Evolutionary conservation across 306 rosid species (phyloP).

Genomic region (Calophaca sinica): DNA sequence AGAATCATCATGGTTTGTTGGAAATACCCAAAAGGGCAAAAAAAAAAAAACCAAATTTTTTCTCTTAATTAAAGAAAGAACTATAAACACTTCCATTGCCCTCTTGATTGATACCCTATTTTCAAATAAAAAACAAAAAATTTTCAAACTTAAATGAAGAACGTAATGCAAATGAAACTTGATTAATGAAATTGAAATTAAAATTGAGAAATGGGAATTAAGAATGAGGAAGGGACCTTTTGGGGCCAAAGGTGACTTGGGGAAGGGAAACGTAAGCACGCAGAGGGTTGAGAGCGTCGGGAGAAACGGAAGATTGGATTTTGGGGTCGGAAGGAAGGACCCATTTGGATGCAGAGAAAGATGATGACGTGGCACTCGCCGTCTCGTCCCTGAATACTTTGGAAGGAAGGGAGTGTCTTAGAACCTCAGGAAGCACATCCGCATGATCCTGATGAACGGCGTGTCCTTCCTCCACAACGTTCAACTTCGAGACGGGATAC

Average conservation of each 20-base stretch:
- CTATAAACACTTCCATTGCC: neutral
- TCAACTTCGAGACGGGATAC: constrained; percentile 32
- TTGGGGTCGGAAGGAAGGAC: constrained; percentile 60
- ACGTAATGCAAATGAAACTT: constrained; percentile 7
- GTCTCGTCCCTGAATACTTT: constrained; percentile 57
- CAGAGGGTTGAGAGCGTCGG: constrained; percentile 78
- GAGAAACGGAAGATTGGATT: constrained; percentile 44
- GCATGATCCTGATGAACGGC: constrained; percentile 38
- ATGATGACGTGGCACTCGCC: constrained; percentile 35
- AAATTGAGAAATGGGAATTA: neutral
- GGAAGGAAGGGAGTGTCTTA: constrained; percentile 81
- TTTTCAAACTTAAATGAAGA: neutral
- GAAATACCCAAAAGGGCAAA: neutral
- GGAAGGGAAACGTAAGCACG: constrained; percentile 77
- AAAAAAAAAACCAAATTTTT: neutral
- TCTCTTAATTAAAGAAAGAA: neutral
- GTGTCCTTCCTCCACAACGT: neutral
- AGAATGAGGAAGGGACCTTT: constrained; percentile 56
- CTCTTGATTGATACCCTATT: neutral
- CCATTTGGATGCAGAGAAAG: constrained; percentile 85
- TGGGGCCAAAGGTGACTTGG: constrained; percentile 90
- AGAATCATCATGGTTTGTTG: neutral
- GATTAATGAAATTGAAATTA: too few relatives aligned
- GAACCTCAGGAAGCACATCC: constrained; percentile 86
- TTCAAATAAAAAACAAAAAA: neutral